Percentiles rank a stretch among this genome's conserved stretches.
Conservation (phyloP, 164 flowering plant species). For the Protea cynaroides region DNA sequence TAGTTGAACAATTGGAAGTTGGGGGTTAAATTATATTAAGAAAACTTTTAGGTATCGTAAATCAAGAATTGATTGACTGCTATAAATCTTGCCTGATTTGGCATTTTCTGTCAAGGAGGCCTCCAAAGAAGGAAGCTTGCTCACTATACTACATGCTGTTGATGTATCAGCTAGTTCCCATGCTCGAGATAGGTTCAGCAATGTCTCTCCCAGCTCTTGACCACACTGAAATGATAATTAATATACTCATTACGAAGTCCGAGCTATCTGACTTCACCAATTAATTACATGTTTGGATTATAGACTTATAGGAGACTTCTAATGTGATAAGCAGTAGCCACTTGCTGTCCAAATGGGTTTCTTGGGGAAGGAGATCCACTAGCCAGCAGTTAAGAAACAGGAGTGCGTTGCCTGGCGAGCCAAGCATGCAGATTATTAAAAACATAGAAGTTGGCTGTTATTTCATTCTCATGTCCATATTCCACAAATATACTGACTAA, state of each 20-base stretch:
- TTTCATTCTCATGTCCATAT: no score
- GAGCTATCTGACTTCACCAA: constrained; percentile 1
- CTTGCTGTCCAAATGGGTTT: no score
- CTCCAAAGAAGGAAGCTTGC: constrained; percentile 55
- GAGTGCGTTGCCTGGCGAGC: no score
- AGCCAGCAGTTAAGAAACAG: background rate
- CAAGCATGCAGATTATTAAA: background rate
- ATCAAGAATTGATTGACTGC: constrained; percentile 1
- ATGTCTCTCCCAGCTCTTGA: constrained; percentile 67
- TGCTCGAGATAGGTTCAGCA: constrained; percentile 75
- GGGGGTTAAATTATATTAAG: constrained; percentile 6
- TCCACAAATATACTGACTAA: no score
- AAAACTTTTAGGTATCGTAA: background rate
- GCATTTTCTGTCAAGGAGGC: constrained; percentile 41
- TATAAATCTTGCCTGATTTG: constrained; percentile 59
- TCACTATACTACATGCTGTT: constrained; percentile 49
- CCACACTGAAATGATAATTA: constrained; percentile 63
- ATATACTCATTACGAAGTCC: background rate
- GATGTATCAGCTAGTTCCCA: constrained; percentile 90
- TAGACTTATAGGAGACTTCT: no score
- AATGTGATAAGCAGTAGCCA: no score
- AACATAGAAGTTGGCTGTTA: background rate
- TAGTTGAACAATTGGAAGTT: constrained; percentile 13
- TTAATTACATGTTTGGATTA: background rate
- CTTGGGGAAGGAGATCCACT: background rate